Percentiles rank a stretch among this genome's conserved stretches.
Evolutionary conservation across 495 filamentous ascomycete genomes (phyloP).

Genomic region (Aspergillus avenaceus): DNA sequence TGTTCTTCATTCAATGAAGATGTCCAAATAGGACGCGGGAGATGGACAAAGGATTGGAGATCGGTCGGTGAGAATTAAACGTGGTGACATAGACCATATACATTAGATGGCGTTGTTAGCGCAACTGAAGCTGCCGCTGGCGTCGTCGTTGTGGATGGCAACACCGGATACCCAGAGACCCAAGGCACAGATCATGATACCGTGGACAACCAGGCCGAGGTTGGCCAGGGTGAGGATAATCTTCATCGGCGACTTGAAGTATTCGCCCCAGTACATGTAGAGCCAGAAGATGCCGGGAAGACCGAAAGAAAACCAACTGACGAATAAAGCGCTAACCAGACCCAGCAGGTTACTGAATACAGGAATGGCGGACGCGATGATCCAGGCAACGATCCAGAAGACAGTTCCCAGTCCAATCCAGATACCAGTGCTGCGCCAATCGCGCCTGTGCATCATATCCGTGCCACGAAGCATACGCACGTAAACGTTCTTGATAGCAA

Average conservation of each 20-base stretch:
- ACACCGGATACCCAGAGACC: constrained; percentile 3
- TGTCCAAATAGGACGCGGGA: too few species aligned
- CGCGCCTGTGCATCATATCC: constrained; percentile 54
- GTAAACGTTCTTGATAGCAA: constrained; percentile 60
- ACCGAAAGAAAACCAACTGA: constrained; percentile 27
- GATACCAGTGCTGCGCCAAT: constrained; percentile 33
- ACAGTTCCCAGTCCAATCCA: constrained; percentile 55
- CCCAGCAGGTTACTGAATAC: constrained; percentile 64
- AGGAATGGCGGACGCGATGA: constrained; percentile 70
- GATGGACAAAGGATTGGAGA: too few species aligned
- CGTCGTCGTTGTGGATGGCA: constrained; percentile 1
- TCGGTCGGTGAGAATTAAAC: neutral
- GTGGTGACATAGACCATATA: neutral
- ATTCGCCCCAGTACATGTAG: constrained; percentile 34
- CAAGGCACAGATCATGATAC: neutral
- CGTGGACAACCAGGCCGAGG: constrained; percentile 3
- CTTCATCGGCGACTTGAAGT: constrained; percentile 31
- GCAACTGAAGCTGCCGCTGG: constrained; percentile 1
- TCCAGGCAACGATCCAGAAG: constrained; percentile 63
- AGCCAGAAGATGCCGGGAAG: constrained; percentile 43
- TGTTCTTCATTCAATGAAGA: too few species aligned
- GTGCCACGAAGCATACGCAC: constrained; percentile 55
- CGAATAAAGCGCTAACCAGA: constrained; percentile 23
- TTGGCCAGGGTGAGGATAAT: constrained; percentile 35
- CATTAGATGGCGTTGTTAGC: neutral